Evolutionary conservation across 331 rosid genomes (phyloP), one percentile per base, ranked within the genome.

Genomic region (Pyracantha coccinea): DNA sequence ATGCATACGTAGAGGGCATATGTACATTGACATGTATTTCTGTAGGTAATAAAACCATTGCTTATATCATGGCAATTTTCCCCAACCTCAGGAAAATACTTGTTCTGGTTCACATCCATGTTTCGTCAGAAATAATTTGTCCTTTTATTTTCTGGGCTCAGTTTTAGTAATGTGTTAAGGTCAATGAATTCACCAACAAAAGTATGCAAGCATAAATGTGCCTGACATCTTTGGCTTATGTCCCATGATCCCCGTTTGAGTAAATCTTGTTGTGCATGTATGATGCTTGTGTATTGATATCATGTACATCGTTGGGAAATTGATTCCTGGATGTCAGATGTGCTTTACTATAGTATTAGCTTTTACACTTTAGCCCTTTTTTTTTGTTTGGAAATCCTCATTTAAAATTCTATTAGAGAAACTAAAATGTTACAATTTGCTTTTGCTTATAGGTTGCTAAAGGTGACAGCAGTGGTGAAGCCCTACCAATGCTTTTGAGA

Each of bases 401-500:
- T 21, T 50, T 50, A 50, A 47, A 50, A 50, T 50, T 50, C n/a
- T 7, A 33, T 25, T 32, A 58, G 32, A 59, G 59, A 68, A 45
- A 19, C 2, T 4, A 10, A 31, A 47, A 24, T 50, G 47, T 9
- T 50, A 57, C n/a, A 38, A 44, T 53, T 53, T 69, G 55, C 20
- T 44, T 53, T 69, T 70, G 38, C 82, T 83, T 45, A 27, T 80
- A 93, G 99, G 99, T 94, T 80, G 99, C 99, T 57, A 77, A 68
- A 19, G 99, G 93, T 68, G 96, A 94, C 82, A 82, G 86, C 32
- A 83, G 89, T 24, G 94, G 93, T 72, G 99, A 94, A 86, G 85
- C 97, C 80, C 87, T 94, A 74, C 97, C 99, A 41, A 94, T 94
- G 99, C 96, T 94, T 68, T 81, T 94, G 85, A 87, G 93, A 79